A percentile compares a stretch with the other conserved stretches of the same genome.
Evolutionary conservation across 345 rosid species (phyloP).

Genomic region (Hibiscus mutabilis): DNA sequence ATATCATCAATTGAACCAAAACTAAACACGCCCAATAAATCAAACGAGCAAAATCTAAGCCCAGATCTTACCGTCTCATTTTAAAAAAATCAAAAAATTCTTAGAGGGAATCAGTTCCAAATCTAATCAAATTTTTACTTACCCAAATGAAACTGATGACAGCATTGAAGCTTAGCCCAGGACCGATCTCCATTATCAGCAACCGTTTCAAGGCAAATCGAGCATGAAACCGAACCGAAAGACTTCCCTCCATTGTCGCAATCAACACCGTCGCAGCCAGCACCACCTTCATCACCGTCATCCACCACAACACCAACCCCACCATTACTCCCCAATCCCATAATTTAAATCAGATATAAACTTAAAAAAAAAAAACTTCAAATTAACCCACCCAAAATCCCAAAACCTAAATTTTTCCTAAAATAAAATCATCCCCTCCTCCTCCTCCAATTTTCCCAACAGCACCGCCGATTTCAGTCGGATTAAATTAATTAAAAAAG

Average conservation of each 20-base stretch:
- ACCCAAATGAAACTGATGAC: constrained; percentile 93
- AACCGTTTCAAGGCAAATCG: constrained; percentile 92
- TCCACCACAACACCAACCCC: constrained; percentile 39
- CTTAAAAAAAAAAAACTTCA: constrained; percentile 1
- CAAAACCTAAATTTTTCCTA: constrained; percentile 18
- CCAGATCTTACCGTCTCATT: constrained; percentile 21
- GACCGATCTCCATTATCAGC: constrained; percentile 78
- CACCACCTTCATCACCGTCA: constrained; percentile 36
- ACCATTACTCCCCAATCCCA: constrained; percentile 70
- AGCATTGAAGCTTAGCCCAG: constrained; percentile 97
- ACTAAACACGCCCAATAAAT: neutral
- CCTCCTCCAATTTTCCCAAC: neutral
- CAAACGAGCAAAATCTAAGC: constrained; percentile 7
- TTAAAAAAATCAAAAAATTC: neutral
- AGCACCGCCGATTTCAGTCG: constrained; percentile 7
- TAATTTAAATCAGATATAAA: constrained; percentile 18
- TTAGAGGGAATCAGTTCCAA: neutral
- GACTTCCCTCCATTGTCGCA: constrained; percentile 35
- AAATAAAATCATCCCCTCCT: neutral
- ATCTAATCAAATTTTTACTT: constrained; percentile 10
- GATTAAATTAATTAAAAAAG: neutral
- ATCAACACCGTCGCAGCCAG: constrained; percentile 24
- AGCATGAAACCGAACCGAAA: constrained; percentile 63
- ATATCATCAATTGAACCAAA: neutral
- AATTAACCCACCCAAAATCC: constrained; percentile 6